Evolutionary conservation across 177 flowering plant species (phyloP).

Genomic region (Vitis hybrid): DNA sequence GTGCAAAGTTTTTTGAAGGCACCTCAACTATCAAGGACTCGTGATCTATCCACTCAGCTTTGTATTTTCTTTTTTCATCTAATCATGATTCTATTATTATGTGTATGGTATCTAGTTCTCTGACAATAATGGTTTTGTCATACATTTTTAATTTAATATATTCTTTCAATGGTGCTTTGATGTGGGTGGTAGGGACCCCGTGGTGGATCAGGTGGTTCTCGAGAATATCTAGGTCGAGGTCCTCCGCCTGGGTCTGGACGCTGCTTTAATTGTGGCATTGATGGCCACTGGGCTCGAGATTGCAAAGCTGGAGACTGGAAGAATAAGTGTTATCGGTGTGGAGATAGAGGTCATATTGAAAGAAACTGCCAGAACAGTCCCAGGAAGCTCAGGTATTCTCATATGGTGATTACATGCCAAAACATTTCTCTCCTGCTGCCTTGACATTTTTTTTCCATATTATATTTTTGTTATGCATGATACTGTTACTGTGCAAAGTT

Average conservation of each 20-base stretch:
- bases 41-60: too few species aligned
- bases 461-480: too few species aligned
- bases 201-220: conserved; percentile 81
- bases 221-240: conserved; percentile 80
- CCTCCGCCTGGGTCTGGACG: conserved; percentile 99
- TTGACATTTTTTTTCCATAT: not conserved
- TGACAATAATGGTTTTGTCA: too few species aligned
- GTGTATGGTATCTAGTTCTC: too few species aligned
- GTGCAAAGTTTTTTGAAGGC: too few species aligned
- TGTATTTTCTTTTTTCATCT: too few species aligned
- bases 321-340: conserved; percentile 95
- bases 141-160: too few species aligned
- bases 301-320: conserved; percentile 99
- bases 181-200: conserved; percentile 61
- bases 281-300: conserved; percentile 99
- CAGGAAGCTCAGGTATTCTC: conserved; percentile 53
- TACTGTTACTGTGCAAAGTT: too few species aligned
- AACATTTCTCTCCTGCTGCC: not conserved
- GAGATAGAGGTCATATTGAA: conserved; percentile 89
- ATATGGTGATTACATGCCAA: too few species aligned
- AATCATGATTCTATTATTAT: too few species aligned
- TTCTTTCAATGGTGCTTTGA: not conserved
- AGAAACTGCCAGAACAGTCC: conserved; percentile 93
- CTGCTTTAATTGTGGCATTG: conserved; percentile 95
- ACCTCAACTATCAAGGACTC: too few species aligned